Evolutionary conservation across 176 grass and related monocot species (phyloP).

Genomic region (Aechmea fasciata): DNA sequence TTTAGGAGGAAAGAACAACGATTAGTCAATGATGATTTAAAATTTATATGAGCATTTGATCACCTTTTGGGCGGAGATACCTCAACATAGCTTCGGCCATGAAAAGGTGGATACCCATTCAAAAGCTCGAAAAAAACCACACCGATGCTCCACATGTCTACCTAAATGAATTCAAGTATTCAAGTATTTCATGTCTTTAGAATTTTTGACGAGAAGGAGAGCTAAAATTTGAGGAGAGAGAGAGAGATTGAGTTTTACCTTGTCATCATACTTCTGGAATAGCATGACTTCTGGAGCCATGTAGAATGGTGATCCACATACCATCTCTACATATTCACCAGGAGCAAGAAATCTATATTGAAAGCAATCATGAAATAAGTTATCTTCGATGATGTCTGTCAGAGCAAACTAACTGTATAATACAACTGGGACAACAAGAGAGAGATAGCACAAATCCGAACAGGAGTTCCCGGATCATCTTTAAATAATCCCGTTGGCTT

Average conservation of each 20-base stretch:
- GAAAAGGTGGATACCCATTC: constrained; percentile 47
- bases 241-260: constrained; percentile 8
- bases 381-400: not conserved
- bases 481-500: too few species aligned
- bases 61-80: constrained; percentile 5
- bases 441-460: too few species aligned
- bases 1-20: not conserved
- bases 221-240: too few species aligned
- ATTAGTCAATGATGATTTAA: not conserved
- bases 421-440: too few species aligned
- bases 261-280: constrained; percentile 48
- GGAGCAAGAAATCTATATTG: constrained; percentile 40
- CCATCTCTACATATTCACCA: constrained; percentile 29
- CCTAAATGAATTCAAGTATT: constrained; percentile 9
- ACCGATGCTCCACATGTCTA: constrained; percentile 54
- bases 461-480: too few species aligned
- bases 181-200: not conserved
- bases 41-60: not conserved
- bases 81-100: constrained; percentile 44
- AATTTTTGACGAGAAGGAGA: not conserved
- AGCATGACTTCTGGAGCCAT: constrained; percentile 78
- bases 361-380: not conserved
- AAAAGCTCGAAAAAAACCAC: constrained; percentile 45
- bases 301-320: constrained; percentile 47
- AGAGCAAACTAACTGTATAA: too few species aligned